Evolutionary conservation across 2,329 filamentous ascomycete genomes (phyloP), one percentile per base, ranked within the genome.

Genomic region (Zasmidium angulare): DNA sequence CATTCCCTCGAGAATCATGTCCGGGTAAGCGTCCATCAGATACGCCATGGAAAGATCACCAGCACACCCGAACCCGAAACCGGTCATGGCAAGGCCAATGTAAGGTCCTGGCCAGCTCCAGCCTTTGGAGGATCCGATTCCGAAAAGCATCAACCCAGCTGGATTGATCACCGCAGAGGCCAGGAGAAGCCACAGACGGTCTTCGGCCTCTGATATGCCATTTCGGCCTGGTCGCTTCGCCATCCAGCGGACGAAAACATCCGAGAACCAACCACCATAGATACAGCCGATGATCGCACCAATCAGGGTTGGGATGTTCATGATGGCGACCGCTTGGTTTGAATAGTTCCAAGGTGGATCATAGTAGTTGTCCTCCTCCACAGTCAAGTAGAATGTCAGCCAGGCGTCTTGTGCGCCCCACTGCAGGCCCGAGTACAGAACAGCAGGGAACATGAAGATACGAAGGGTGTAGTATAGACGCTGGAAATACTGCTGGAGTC

Each of bases 351-450:
- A 86, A 0, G 84, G 84, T 10, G 74, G 71, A 0, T 73, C 78
- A 23, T 79, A 80, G 79, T 82, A 85, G 63, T 79, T 79, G 61
- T 84, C 82, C 64, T 86, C 81, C 66, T 84, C 78, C 1, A 85
- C 77, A 0, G 83, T 86, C 29, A 84, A 74, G 62, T 86, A 85
- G 68, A 86, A 85, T 1, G 81, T 82, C 21, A 86, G 72, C 72
- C 83, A 85, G n/a, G 83, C 82, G 63, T 85, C 83, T 69, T 86
- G 84, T 26, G 81, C 76, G 2, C 83, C 83, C 83, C 83, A 86
- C 66, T 85, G 83, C 22, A 85, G 69, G 9, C 83, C 83, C 2
- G 82, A 81, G 61, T 81, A 85, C 62, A 83, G 77, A 10, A 85
- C 82, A 1, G 83, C 83, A 0, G 83, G 83, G 60, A 85, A 85